Evolutionary conservation across 2,329 filamentous ascomycete species (phyloP).

Genomic region (Ceratocystis cubensis): DNA sequence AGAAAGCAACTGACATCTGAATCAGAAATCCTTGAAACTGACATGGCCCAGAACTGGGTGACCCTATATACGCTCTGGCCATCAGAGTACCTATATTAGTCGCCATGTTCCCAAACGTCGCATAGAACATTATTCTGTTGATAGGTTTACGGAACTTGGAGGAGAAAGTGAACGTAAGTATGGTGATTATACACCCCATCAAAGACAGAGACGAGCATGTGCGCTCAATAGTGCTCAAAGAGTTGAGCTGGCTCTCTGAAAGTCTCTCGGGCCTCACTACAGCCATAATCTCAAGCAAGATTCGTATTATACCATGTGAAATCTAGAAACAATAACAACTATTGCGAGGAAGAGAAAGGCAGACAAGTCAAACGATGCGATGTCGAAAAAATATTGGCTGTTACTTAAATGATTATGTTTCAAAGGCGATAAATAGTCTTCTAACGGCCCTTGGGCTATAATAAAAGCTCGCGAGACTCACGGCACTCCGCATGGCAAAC

Average conservation of each 20-base stretch:
- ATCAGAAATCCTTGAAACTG: slow-evolving; percentile 69
- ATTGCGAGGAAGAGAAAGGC: too few relatives aligned
- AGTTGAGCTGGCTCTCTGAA: slow-evolving; percentile 29
- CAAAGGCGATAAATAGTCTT: too few relatives aligned
- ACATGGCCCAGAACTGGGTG: slow-evolving; percentile 41
- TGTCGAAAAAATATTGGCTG: background rate
- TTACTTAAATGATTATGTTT: too few relatives aligned
- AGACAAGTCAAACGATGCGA: background rate
- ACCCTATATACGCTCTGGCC: slow-evolving; percentile 45
- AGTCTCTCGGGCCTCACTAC: background rate
- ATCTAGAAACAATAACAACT: too few relatives aligned
- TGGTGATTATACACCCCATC: slow-evolving; percentile 57
- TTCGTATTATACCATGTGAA: background rate
- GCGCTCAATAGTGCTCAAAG: slow-evolving; percentile 53
- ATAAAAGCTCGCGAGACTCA: too few relatives aligned
- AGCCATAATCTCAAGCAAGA: background rate
- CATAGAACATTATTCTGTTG: slow-evolving; percentile 73
- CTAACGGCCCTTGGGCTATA: too few relatives aligned
- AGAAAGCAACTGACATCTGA: slow-evolving; percentile 51
- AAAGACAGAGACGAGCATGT: slow-evolving; percentile 59
- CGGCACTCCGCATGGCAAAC: too few relatives aligned
- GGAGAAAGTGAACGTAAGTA: slow-evolving; percentile 56
- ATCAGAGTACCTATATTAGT: slow-evolving; percentile 67
- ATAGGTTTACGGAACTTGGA: slow-evolving; percentile 71
- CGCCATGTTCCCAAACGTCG: slow-evolving; percentile 68